Conservation (phyloP, 1,139 yeast genomes). For the Suhomyces chickasaworum region DNA sequence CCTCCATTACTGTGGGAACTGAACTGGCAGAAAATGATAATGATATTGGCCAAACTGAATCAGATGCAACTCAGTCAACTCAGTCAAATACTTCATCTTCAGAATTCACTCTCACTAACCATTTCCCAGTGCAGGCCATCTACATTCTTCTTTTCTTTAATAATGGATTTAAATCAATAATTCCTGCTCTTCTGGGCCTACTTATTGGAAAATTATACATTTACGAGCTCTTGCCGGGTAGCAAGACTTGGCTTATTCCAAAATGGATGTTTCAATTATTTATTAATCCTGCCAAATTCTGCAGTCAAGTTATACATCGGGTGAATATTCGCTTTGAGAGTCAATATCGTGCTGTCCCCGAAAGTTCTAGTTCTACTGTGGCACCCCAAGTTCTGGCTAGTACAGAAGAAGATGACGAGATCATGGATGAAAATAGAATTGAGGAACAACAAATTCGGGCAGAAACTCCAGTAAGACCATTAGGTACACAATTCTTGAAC, state of each 20-base stretch:
- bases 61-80: too few species aligned
- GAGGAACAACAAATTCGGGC: slow-evolving; percentile 35
- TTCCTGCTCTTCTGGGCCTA: slow-evolving; percentile 60
- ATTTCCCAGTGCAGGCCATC: slow-evolving; percentile 55
- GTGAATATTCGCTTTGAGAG: slow-evolving; percentile 3
- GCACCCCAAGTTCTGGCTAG: slow-evolving; percentile 17
- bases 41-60: too few species aligned
- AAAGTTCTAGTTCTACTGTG: not conserved
- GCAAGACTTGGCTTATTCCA: slow-evolving; percentile 54
- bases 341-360: slow-evolving; percentile 5
- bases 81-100: slow-evolving; percentile 16
- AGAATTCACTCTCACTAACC: slow-evolving; percentile 54
- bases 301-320: not conserved
- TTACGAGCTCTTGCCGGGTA: slow-evolving; percentile 62
- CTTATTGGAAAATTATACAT: slow-evolving; percentile 58
- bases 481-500: slow-evolving; percentile 60
- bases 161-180: slow-evolving; percentile 53
- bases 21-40: too few species aligned
- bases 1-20: not conserved
- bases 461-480: slow-evolving; percentile 60
- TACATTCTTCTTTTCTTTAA: slow-evolving; percentile 54
- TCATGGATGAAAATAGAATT: slow-evolving; percentile 9
- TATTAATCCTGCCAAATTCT: slow-evolving; percentile 24
- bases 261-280: slow-evolving; percentile 26
- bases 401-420: slow-evolving; percentile 13